Evolutionary conservation across 2,329 filamentous ascomycete species (phyloP).

Genomic region (Exophiala dermatitidis): DNA sequence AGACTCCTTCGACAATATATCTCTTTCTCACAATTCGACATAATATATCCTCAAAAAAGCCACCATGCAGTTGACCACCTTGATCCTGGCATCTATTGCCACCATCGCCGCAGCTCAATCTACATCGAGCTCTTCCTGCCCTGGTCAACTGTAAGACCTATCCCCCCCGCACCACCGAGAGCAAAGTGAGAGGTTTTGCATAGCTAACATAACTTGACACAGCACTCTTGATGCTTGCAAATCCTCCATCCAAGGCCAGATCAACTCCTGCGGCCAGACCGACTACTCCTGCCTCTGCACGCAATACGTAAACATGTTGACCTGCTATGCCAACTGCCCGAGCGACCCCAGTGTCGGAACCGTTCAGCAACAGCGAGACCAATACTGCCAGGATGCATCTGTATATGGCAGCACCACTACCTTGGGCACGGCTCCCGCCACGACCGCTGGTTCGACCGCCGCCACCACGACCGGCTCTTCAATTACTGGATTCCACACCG

Average conservation of each 20-base stretch:
- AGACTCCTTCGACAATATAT: slow-evolving; percentile 60
- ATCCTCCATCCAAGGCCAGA: slow-evolving; percentile 35
- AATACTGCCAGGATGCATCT: slow-evolving; percentile 40
- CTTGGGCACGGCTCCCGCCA: slow-evolving; percentile 14
- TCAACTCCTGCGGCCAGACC: slow-evolving; percentile 40
- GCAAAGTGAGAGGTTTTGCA: slow-evolving; percentile 21
- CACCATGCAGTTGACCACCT: slow-evolving; percentile 54
- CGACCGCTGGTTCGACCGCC: slow-evolving; percentile 13
- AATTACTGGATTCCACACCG: slow-evolving; percentile 9
- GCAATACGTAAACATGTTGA: slow-evolving; percentile 47
- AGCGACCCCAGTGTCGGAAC: slow-evolving; percentile 36
- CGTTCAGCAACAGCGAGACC: slow-evolving; percentile 31
- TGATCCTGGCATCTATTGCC: slow-evolving; percentile 28
- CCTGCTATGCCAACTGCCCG: slow-evolving; percentile 60
- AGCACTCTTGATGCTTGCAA: slow-evolving; percentile 49
- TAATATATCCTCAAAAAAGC: too few species aligned
- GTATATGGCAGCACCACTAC: slow-evolving; percentile 30
- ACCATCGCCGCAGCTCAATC: slow-evolving; percentile 27
- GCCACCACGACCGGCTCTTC: slow-evolving; percentile 10
- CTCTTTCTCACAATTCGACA: slow-evolving; percentile 54
- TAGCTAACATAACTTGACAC: slow-evolving; percentile 4
- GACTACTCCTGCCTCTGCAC: slow-evolving; percentile 54
- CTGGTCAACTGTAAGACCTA: slow-evolving; percentile 12
- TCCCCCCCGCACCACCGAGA: too few species aligned
- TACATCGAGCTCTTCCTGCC: slow-evolving; percentile 17